Percentiles rank a stretch among this genome's conserved stretches.
phyloP scores from a whole-genome alignment of 768 basidiomycete genomes.

The Fibroporia radiculosa region DNA sequence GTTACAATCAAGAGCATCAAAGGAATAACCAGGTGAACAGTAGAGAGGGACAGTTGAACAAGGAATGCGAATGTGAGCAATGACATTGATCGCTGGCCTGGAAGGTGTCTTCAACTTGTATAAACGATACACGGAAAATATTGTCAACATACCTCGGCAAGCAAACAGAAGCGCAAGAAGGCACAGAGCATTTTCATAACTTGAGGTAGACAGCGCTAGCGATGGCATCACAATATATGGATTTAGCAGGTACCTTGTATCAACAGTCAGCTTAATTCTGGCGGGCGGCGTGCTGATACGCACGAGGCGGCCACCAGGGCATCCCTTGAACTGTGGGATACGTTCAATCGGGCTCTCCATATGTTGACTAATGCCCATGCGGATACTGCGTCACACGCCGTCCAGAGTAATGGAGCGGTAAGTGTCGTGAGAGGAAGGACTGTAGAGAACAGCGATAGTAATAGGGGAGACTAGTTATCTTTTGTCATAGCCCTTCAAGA shows the following conservation, averaged over 20 bases:
- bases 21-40: slow-evolving; percentile 58
- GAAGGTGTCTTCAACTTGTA: not conserved
- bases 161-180: slow-evolving; percentile 67
- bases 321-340: slow-evolving; percentile 43
- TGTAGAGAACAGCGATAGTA: slow-evolving; percentile 68
- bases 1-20: slow-evolving; percentile 58
- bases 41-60: slow-evolving; percentile 66
- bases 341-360: slow-evolving; percentile 56
- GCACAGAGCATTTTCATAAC: slow-evolving; percentile 69
- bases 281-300: slow-evolving; percentile 21
- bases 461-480: slow-evolving; percentile 64
- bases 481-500: not conserved
- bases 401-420: slow-evolving; percentile 58
- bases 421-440: slow-evolving; percentile 47
- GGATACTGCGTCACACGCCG: slow-evolving; percentile 53
- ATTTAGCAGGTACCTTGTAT: slow-evolving; percentile 73
- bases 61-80: slow-evolving; percentile 66
- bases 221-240: slow-evolving; percentile 81
- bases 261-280: slow-evolving; percentile 3
- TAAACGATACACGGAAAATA: not conserved
- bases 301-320: slow-evolving; percentile 59
- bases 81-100: slow-evolving; percentile 53
- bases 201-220: slow-evolving; percentile 75
- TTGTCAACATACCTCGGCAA: slow-evolving; percentile 41
- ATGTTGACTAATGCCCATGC: slow-evolving; percentile 64